Base-by-base conservation (phyloP, 1,284 basidiomycete species). In the Fomitopsis schrenkii region DNA sequence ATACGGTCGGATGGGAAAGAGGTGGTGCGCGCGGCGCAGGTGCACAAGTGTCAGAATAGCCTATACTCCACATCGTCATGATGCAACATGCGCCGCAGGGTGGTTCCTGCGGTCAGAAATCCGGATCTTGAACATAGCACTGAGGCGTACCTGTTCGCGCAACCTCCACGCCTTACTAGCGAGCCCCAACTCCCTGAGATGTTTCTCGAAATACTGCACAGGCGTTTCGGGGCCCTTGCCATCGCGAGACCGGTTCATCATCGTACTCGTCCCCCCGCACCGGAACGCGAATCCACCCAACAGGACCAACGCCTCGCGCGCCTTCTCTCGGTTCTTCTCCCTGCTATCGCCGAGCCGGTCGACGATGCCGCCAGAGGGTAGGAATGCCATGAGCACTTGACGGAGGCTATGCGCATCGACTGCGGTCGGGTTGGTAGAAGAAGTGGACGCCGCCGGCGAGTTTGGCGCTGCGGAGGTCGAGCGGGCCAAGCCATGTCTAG, bases 1-100 rank as follows among this genome's bases (percentile, higher is more conserved):
- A 74, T 93, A 97, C 1, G 93, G 85, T 57, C 91, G 86, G 53
- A 99, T 83, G 14, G 94, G 94, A 65, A 97, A 91, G 57, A 85
- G 81, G 59, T 86, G 81, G 65, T 90, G 81, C 55, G 76, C 72
- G 46, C 86, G 82, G 58, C 90, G 86, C 66, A 93, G 82, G 64
- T 87, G 82, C 33, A 90, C 86, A 14, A 92, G 79, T 14, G 83
- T 81, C 48, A 89, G 72, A 46, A 92, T 82, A 36, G 84, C 82
- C 89, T 91, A 68, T 8, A 52, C 41, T 19, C 40, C 59, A 35
- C 52, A 40, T 28, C 22, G 8, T 17, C 41, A 50, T 15, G 22
- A 58, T 14, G 36, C 19, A 8, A 19, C 53, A 61, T 19, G 33
- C 45, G 58, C 61, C 53, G 33, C 50, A 40, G 38, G 38, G 38